phyloP scores from a whole-genome alignment of 2,329 filamentous ascomycete species.

The Sphaerulina vaccinii region DNA sequence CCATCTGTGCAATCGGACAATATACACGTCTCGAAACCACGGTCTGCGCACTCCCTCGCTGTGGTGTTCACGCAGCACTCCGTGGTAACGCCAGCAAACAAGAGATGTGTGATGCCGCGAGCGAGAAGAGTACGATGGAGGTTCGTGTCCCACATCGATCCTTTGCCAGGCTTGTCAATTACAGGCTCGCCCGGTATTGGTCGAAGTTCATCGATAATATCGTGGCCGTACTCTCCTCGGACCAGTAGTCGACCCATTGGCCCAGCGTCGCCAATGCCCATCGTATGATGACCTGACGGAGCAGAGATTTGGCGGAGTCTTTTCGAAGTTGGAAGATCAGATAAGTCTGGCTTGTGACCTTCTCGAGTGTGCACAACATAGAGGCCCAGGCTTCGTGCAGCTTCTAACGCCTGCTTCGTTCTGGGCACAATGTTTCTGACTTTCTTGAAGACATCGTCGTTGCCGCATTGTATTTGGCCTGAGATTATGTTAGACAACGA shows the following conservation, averaged over 20 bases:
- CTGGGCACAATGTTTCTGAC: slow-evolving; percentile 32
- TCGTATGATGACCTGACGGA: slow-evolving; percentile 45
- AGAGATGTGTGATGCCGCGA: slow-evolving; percentile 57
- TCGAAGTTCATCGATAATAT: slow-evolving; percentile 55
- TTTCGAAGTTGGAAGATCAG: slow-evolving; percentile 55
- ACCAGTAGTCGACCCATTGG: slow-evolving; percentile 55
- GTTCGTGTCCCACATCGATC: slow-evolving; percentile 58
- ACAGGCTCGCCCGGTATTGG: slow-evolving; percentile 54
- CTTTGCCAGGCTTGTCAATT: slow-evolving; percentile 60
- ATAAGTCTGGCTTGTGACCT: slow-evolving; percentile 52
- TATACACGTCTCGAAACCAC: slow-evolving; percentile 61
- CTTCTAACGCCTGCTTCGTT: slow-evolving; percentile 40
- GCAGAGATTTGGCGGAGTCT: slow-evolving; percentile 49
- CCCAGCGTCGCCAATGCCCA: slow-evolving; percentile 54
- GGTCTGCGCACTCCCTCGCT: slow-evolving; percentile 57
- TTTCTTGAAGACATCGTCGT: slow-evolving; percentile 38
- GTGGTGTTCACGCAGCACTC: slow-evolving; percentile 60
- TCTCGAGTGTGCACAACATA: slow-evolving; percentile 52
- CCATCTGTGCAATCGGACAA: slow-evolving; percentile 51
- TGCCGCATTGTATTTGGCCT: slow-evolving; percentile 49
- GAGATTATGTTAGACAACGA: no score
- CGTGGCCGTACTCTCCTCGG: slow-evolving; percentile 56
- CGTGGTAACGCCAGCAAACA: slow-evolving; percentile 59
- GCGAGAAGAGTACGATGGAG: slow-evolving; percentile 55
- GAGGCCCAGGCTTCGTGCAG: slow-evolving; percentile 45